These are phyloP conservation scores for Podospora comata DNA, from an alignment of 495 filamentous ascomycete genomes.

Conservation along the genomic window DNA sequence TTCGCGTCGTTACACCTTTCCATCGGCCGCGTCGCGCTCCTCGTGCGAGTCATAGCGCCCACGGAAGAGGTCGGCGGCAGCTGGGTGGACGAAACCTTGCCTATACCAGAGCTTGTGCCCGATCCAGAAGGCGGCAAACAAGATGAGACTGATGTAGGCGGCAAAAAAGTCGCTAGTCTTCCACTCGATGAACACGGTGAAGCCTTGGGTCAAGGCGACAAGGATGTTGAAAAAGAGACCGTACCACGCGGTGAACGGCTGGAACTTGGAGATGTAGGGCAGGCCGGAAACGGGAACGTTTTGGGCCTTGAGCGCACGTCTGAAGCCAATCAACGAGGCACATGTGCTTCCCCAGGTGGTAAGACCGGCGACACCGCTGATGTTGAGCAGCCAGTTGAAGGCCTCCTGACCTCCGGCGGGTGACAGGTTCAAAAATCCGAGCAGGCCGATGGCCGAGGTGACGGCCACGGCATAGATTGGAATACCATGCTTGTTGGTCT, in stretches of 20 bases:
- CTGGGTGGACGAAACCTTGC: constrained; percentile 21
- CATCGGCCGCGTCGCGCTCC: constrained; percentile 15
- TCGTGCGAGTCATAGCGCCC: constrained; percentile 21
- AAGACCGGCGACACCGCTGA: constrained; percentile 63
- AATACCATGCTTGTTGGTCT: constrained; percentile 41
- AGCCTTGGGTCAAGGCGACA: constrained; percentile 67
- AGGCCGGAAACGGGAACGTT: constrained; percentile 51
- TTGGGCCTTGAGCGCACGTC: constrained; percentile 55
- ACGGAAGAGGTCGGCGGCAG: constrained; percentile 22
- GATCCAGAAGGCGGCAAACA: constrained; percentile 56
- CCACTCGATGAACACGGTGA: constrained; percentile 65
- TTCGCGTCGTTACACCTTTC: constrained; percentile 12
- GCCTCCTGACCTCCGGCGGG: constrained; percentile 45
- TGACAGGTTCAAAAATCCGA: constrained; percentile 56
- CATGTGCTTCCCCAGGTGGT: constrained; percentile 63
- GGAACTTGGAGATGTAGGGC: constrained; percentile 56
- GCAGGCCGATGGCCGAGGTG: constrained; percentile 46
- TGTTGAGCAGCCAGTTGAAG: constrained; percentile 59
- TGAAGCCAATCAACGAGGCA: constrained; percentile 60
- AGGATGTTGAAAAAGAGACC: constrained; percentile 63
- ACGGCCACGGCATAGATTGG: constrained; percentile 41
- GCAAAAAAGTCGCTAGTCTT: constrained; percentile 56
- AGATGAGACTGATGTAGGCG: constrained; percentile 59
- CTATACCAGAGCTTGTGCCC: constrained; percentile 54
- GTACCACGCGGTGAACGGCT: constrained; percentile 57